Evolutionary conservation across 2,329 filamentous ascomycete species (phyloP), one percentile per base, ranked within the genome.

Genomic region (Curvularia sp.): DNA sequence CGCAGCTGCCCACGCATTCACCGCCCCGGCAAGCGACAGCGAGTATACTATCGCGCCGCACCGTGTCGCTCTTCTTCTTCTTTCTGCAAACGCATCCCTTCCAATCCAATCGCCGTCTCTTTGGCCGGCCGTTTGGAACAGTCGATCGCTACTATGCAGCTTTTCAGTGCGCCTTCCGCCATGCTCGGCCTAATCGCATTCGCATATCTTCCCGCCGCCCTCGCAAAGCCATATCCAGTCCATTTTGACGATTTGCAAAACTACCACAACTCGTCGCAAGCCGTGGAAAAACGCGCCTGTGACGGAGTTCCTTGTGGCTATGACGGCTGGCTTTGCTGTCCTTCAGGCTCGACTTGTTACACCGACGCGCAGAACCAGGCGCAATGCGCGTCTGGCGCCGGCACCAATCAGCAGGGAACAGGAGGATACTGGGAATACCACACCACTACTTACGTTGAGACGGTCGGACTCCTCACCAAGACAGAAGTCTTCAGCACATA

Each of bases 151-250:
- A 58, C 61, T 57, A 74, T 76, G 73, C 65, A 71, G 56, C 59
- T 70, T 30, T 65, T 72, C 58, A 59, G 54, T 95, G 77, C 80
- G 96, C 94, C 62, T 90, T 85, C 53, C 91, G 97, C 69, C 92
- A 67, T 88, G 80, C 39, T 72, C 57, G 69, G 66, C 53, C 62
- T 75, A 49, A 77, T 78, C 42, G 82, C 78, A 13, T 38, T 72
- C 46, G 56, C 80, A 43, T 79, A 10, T 83, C 83, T 55, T 83
- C 79, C 65, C 84, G 82, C 70, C 84, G 89, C 65, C 80, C 85
- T 60, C n/a, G 72, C 73, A 50, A 75, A 74, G 61, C 72, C 71
- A 39, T 73, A 71, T 50, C 73, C 71, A 9, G 65, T 64, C 25
- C 70, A 73, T 53, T 39, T 71, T 32, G 63, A 70, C 38, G 72